Base-by-base conservation (phyloP, 2,329 filamentous ascomycete genomes). In the Xylariaceae sp. region DNA sequence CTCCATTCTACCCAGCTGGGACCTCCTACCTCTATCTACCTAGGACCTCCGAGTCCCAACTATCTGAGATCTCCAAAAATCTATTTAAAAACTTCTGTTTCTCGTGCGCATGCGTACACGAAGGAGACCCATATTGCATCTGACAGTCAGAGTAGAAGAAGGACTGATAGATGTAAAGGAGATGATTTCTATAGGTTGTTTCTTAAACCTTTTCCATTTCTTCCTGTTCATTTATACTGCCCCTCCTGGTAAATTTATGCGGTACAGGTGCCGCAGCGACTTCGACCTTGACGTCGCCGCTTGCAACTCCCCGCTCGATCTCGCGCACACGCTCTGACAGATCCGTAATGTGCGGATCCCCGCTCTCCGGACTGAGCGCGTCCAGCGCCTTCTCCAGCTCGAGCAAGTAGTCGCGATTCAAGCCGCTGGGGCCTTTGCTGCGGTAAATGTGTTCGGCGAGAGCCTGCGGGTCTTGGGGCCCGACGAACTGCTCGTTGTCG, bases 401-500 rank as follows among this genome's bases (percentile, higher is more conserved):
- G 71, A 90, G 88, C 48, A 99, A 79, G 74, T 99, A 99, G 70
- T 97, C 93, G 60, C 82, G 86, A 74, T 97, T 97, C 71, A 88
- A 84, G 0, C 94, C 94, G 74, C 92, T 97, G 23, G 92, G 90
- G 0, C 94, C 94, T 47, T 78, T 75, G 68, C 90, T 91, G 52
- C 77, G 77, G 67, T 86, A 82, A 68, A 99, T 97, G 74, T 93
- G 90, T 74, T 85, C 82, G 23, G 93, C 92, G 54, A 97, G 81
- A 48, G 77, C 73, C 69, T 91, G 84, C 0, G 89, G 88, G 56
- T 94, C 87, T 71, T 96, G 92, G 0, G 88, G 86, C 0, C 90
- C 91, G 44, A 92, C 80, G 70, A 99, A 99, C 74, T 97, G 94
- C 57, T 90, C 88, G 70, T 99, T 99, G 51, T 88, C 85, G 0